A percentile compares a stretch with the other conserved stretches of the same genome.
phyloP scores from a whole-genome alignment of 768 basidiomycete genomes.

The Cystofilobasidium bisporidii region DNA sequence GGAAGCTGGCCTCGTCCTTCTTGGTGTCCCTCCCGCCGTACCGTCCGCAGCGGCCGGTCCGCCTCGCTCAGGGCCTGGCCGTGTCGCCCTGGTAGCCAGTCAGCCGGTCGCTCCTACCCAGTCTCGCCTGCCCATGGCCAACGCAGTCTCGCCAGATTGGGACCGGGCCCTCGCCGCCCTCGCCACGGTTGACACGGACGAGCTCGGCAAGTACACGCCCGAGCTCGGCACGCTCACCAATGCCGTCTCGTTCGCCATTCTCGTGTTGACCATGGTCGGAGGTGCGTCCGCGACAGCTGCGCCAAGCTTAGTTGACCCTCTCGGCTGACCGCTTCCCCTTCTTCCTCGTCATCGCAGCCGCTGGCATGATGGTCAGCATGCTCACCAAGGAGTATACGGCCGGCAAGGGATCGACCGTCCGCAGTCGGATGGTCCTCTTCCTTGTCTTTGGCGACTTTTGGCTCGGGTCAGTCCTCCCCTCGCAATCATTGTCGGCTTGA shows the following conservation, averaged over 20 bases:
- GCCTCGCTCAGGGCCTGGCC: too few relatives aligned
- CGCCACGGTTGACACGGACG: neutral
- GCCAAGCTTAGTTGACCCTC: too few relatives aligned
- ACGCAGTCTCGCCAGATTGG: neutral
- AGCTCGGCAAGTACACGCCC: slow-evolving; percentile 8
- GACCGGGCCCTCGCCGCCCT: neutral
- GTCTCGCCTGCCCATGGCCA: too few relatives aligned
- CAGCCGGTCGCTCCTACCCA: too few relatives aligned
- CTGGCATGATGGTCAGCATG: slow-evolving; percentile 18
- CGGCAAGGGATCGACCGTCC: slow-evolving; percentile 24
- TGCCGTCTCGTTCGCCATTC: slow-evolving; percentile 18
- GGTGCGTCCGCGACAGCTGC: neutral
- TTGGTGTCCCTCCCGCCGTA: too few relatives aligned
- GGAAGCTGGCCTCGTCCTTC: too few relatives aligned
- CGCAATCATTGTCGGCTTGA: too few relatives aligned
- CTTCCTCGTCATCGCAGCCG: slow-evolving; percentile 4
- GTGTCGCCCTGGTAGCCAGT: neutral
- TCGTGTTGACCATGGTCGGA: slow-evolving; percentile 23
- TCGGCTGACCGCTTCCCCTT: neutral
- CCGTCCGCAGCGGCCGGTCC: too few relatives aligned
- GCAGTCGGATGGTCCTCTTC: slow-evolving; percentile 25
- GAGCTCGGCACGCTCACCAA: slow-evolving; percentile 23
- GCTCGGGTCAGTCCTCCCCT: slow-evolving; percentile 14
- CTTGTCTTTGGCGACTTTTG: slow-evolving; percentile 24
- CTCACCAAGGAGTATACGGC: slow-evolving; percentile 18